Percentiles rank a stretch among this genome's conserved stretches.
phyloP scores from a whole-genome alignment of 2,329 filamentous ascomycete genomes.

The Pyrenophora teres region DNA sequence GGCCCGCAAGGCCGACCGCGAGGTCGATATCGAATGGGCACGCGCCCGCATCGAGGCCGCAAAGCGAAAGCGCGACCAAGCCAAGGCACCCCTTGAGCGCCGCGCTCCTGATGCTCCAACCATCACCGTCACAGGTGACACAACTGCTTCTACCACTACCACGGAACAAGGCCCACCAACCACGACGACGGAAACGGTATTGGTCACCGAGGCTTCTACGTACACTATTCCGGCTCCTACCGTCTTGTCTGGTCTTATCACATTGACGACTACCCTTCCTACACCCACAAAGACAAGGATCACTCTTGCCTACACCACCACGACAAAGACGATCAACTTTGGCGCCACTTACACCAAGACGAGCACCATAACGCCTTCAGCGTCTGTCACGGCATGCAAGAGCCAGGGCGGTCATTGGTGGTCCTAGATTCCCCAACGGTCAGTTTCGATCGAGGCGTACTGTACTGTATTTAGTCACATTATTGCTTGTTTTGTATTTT shows the following conservation, averaged over 20 bases:
- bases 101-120: constrained; percentile 46
- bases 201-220: constrained; percentile 30
- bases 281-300: constrained; percentile 44
- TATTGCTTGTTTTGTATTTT: neutral
- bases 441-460: neutral
- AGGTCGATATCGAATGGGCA: constrained; percentile 41
- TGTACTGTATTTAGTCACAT: neutral
- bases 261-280: constrained; percentile 42
- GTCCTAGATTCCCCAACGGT: neutral
- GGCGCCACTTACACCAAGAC: constrained; percentile 42
- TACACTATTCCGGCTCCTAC: constrained; percentile 44
- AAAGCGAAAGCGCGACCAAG: constrained; percentile 33
- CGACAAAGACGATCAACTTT: constrained; percentile 44
- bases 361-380: constrained; percentile 44
- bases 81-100: constrained; percentile 29
- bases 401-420: constrained; percentile 38
- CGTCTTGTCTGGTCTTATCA: constrained; percentile 42
- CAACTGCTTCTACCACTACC: constrained; percentile 38
- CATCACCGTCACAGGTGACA: constrained; percentile 38
- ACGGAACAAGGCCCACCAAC: constrained; percentile 14
- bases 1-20: constrained; percentile 33
- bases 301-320: constrained; percentile 31
- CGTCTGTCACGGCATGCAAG: constrained; percentile 43
- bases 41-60: constrained; percentile 44
- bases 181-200: constrained; percentile 37